phyloP scores from a whole-genome alignment of 139 green algal genomes.

The Chlorella vulgaris region DNA sequence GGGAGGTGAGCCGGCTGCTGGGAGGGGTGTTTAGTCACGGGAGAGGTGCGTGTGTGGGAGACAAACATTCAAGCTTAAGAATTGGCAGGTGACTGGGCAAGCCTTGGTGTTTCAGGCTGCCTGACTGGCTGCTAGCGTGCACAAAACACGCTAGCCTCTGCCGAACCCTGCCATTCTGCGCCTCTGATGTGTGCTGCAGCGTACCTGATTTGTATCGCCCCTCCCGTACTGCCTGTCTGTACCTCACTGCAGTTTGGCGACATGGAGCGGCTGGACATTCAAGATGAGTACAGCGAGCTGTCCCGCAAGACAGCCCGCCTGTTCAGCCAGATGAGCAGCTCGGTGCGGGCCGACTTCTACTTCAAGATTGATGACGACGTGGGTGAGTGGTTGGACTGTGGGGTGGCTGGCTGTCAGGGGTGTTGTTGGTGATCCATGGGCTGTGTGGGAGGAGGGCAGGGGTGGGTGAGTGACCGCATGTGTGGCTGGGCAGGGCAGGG shows the following conservation, averaged over 20 bases:
- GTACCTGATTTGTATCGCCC: too few species aligned
- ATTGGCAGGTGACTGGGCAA: too few species aligned
- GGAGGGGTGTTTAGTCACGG: background rate
- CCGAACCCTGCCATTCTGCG: too few species aligned
- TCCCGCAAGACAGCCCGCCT: conserved; percentile 64
- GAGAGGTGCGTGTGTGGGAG: background rate
- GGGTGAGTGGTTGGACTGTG: conserved; percentile 15
- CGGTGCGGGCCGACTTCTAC: conserved; percentile 73
- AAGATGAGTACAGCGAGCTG: conserved; percentile 47
- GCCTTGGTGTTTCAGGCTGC: too few species aligned
- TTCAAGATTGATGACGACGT: conserved; percentile 76
- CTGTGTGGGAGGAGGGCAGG: too few species aligned
- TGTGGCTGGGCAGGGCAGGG: too few species aligned
- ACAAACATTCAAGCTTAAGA: background rate
- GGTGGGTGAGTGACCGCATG: too few species aligned
- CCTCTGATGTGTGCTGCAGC: too few species aligned
- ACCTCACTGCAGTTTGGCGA: conserved; percentile 21
- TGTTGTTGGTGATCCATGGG: too few species aligned
- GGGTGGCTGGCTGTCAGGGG: background rate
- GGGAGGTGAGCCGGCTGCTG: background rate
- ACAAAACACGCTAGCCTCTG: too few species aligned
- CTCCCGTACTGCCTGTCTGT: too few species aligned
- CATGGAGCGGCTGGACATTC: conserved; percentile 29
- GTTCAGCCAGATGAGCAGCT: conserved; percentile 45
- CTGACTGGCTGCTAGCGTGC: too few species aligned